Percentiles rank a stretch among this genome's conserved stretches.
Evolutionary conservation across 257 asterid genomes (phyloP).

Genomic region (Primulina eburnea): DNA sequence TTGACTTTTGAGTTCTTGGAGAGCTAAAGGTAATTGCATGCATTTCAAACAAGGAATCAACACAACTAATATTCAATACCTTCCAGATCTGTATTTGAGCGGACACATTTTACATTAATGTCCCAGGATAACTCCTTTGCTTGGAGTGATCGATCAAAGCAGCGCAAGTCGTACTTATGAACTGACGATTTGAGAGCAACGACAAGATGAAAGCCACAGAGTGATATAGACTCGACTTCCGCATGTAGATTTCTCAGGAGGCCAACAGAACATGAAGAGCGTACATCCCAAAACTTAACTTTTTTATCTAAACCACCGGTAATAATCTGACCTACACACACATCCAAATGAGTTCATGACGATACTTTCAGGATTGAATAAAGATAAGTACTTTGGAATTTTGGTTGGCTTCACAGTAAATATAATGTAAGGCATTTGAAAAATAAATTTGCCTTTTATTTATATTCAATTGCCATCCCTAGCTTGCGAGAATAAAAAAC

Average conservation of each 20-base stretch:
- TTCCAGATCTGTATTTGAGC: constrained; percentile 58
- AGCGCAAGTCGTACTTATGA: constrained; percentile 64
- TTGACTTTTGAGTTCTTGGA: constrained; percentile 9
- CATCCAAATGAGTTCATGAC: constrained; percentile 2
- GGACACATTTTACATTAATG: constrained; percentile 60
- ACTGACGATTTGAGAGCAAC: constrained; percentile 68
- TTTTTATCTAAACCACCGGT: constrained; percentile 79
- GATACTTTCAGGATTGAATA: constrained; percentile 4
- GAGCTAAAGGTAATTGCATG: constrained; percentile 13
- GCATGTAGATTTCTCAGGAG: constrained; percentile 40
- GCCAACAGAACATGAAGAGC: constrained; percentile 39
- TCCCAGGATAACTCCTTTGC: constrained; percentile 41
- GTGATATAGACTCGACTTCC: constrained; percentile 73
- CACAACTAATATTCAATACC: constrained; percentile 44
- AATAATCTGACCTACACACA: constrained; percentile 55
- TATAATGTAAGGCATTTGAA: neutral
- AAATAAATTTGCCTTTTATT: neutral
- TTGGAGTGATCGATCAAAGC: constrained; percentile 36
- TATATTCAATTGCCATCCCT: constrained; percentile 6
- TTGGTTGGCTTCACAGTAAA: constrained; percentile 9
- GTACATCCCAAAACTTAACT: constrained; percentile 79
- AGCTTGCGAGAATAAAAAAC: constrained; percentile 13
- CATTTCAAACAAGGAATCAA: constrained; percentile 17
- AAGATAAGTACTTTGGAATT: constrained; percentile 2
- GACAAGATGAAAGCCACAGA: constrained; percentile 58